Base-by-base conservation (phyloP, 2,329 filamentous ascomycete species). In the Fusarium sp. region DNA sequence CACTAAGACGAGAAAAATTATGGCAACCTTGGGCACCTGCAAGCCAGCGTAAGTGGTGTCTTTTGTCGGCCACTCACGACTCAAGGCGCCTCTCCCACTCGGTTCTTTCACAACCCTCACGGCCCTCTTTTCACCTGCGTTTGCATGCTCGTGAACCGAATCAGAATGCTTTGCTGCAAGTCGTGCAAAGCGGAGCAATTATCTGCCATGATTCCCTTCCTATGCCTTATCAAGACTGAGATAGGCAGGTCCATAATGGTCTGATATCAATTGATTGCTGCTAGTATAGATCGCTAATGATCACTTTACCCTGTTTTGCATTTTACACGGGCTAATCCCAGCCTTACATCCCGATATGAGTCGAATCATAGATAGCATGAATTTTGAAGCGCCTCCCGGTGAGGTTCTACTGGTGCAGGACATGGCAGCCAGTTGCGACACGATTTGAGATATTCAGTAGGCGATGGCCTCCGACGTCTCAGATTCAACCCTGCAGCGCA, bases 71-170 rank as follows among this genome's bases (percentile, higher is more conserved):
- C 72, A 74, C 57, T 74, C 69, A 74, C 52, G 57, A 68, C 56
- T 64, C 60, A 68, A 63, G 42, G 63, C 43, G 26, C 65, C 62
- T 57, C 60, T 68, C 65, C 68, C 55, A 62, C 59, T 61, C 61
- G 42, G 45, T 53, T 63, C 49, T 22, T 46, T 71, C 56, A 36
- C 51, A 58, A 31, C 62, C 62, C 57, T 69, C 56, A 36, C 40
- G 46, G 50, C 59, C 62, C 61, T 69, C 66, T 66, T 67, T 65
- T 62, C 55, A 58, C 63, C 57, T 69, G 26, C 58, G 64, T 63
- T 58, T 72, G 60, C 68, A 73, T 63, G 42, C 48, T 58, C 55
- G 48, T 56, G 61, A 68, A 71, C 55, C 71, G 57, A 71, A 72
- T 71, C 72, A 73, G 42, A 60, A 52, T 55, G 54, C 20, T 48